These are phyloP conservation scores for Ophiostoma perfectum DNA, from an alignment of 2,329 filamentous ascomycete species.

Conservation along the genomic window DNA sequence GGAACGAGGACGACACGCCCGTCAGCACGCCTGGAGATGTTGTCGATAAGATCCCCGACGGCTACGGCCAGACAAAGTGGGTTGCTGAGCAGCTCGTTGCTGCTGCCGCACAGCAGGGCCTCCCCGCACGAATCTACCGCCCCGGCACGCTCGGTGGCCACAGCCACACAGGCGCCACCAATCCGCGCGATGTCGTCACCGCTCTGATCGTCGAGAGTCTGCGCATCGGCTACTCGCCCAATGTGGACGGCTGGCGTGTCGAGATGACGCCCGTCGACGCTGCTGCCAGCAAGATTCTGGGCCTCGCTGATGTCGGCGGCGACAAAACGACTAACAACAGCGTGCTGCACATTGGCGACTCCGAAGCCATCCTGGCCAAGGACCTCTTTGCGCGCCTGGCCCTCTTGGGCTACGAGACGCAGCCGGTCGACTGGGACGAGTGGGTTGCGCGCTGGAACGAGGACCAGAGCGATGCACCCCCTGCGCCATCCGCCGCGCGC, in stretches of 20 bases:
- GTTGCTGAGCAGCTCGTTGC: conserved; percentile 69
- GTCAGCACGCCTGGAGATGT: conserved; percentile 64
- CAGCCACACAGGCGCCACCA: conserved; percentile 67
- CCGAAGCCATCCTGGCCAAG: conserved; percentile 61
- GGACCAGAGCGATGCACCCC: conserved; percentile 46
- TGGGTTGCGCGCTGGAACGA: conserved; percentile 72
- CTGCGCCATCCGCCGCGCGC: not conserved
- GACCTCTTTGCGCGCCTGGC: conserved; percentile 59
- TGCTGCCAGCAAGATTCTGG: conserved; percentile 67
- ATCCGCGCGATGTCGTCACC: conserved; percentile 71
- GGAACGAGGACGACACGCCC: conserved; percentile 60
- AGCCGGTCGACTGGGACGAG: conserved; percentile 61
- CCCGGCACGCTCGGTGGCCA: conserved; percentile 75
- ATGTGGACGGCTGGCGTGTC: conserved; percentile 68
- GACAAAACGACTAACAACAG: conserved; percentile 44
- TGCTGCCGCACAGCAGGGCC: conserved; percentile 60
- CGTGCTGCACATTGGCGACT: conserved; percentile 70
- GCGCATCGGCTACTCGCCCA: conserved; percentile 62
- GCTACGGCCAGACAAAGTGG: conserved; percentile 78
- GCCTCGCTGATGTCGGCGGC: conserved; percentile 49
- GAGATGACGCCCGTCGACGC: conserved; percentile 85
- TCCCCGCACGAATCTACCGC: conserved; percentile 66
- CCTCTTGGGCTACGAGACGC: conserved; percentile 65
- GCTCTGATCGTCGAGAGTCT: conserved; percentile 73
- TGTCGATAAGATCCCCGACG: conserved; percentile 57